Evolutionary conservation across 306 rosid genomes (phyloP), one percentile per base, ranked within the genome.

Genomic region (Corylus avellana): DNA sequence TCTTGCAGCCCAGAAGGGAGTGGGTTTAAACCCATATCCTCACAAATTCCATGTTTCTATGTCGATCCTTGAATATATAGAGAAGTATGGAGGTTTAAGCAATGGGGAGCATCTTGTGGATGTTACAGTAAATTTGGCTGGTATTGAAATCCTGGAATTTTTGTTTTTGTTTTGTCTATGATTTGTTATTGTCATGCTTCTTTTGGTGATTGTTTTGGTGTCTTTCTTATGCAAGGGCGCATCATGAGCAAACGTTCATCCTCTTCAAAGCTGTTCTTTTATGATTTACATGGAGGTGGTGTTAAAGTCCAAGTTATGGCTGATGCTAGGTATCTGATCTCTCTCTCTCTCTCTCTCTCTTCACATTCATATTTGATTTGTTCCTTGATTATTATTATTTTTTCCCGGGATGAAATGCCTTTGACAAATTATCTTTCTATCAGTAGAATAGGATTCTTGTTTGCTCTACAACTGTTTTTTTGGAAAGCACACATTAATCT

Each of bases 291-390:
- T 75, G 93, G 91, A 67, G 85, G 54, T 54, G 87, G 87, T 75
- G 80, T 56, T 78, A 91, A 93, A 79, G 94, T 91, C 62, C 98
- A 93, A 87, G 97, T 93, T 54, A 90, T 93, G 95, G 89, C 95
- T 12, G 97, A 91, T 87, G 92, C 90, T 51, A 91, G 97, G 98
- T 93, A 86, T 67, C n/a, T 39, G 16, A 74, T 64, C 49, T 2
- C 20, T 46, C 2, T 78, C 13, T 66, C 18, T 67, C 17, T 49
- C 13, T n/a, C 42, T 16, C n/a, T 63, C 1, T 35, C 44, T 22
- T 22, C 29, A 6, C 12, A 35, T 64, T 64, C n/a, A 14, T 35
- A 5, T 58, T 58, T 58, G 66, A 10, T 58, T 58, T 59, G 66
- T 12, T 49, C 14, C 11, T 11, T 12, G 14, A 17, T 56, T 20